These are phyloP conservation scores for Ehretia macrophylla DNA, from an alignment of 257 asterid species.

Conservation along the genomic window DNA sequence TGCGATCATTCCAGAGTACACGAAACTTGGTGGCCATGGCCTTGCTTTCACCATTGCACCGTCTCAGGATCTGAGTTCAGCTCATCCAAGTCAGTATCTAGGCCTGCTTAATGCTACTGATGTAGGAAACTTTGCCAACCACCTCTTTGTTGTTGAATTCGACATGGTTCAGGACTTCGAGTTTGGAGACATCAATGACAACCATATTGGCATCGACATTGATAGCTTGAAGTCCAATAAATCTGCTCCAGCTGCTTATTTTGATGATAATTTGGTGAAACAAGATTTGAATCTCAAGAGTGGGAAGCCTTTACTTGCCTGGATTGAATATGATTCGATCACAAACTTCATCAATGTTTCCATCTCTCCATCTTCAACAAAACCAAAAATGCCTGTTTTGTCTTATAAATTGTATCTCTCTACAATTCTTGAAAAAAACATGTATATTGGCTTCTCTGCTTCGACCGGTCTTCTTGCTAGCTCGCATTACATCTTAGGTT, in stretches of 20 bases:
- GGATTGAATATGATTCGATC: conserved; percentile 58
- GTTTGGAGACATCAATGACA: conserved; percentile 49
- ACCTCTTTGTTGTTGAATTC: conserved; percentile 62
- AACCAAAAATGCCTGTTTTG: conserved; percentile 44
- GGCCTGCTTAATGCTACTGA: no score
- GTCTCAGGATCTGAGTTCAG: conserved; percentile 23
- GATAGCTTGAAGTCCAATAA: conserved; percentile 43
- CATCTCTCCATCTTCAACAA: conserved; percentile 33
- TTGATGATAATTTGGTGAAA: conserved; percentile 21
- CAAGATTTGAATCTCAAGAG: conserved; percentile 43
- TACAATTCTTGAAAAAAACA: conserved; percentile 28
- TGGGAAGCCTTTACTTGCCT: conserved; percentile 44
- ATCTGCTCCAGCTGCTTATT: conserved; percentile 47
- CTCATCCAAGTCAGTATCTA: no score
- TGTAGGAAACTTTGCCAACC: conserved; percentile 47
- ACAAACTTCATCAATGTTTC: conserved; percentile 40
- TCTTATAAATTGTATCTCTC: conserved; percentile 47
- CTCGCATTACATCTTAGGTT: conserved; percentile 67
- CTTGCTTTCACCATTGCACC: conserved; percentile 54
- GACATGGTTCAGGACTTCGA: conserved; percentile 70
- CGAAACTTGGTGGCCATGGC: conserved; percentile 70
- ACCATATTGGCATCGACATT: conserved; percentile 55
- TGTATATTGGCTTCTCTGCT: conserved; percentile 76
- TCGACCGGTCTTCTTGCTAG: conserved; percentile 62
- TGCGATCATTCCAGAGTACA: conserved; percentile 54